Evolutionary conservation across 805 yeast species (phyloP), one percentile per base, ranked within the genome.

Genomic region (Suhomyces kilbournensis): DNA sequence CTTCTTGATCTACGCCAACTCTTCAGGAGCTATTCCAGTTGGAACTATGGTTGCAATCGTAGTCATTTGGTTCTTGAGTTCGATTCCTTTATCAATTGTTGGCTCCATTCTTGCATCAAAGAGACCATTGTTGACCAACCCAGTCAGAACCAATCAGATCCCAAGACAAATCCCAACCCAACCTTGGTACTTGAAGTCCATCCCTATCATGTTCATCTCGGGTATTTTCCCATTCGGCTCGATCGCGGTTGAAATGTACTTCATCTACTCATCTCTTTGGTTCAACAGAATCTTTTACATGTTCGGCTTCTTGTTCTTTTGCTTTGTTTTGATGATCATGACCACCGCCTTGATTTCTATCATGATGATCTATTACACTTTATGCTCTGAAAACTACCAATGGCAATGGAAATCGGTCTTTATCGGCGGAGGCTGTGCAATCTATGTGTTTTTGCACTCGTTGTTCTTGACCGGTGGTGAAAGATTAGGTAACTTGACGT

Each of bases 321-420:
- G 97, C 62, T 85, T 89, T 66, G 57, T 86, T n/a, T 77, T 92
- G 65, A 87, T 90, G 90, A 75, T 89, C 10, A 62, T 87, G 60
- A 91, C 97, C 4, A 86, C 96, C 12, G 78, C 87, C 12, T 77
- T 92, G 54, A 90, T 91, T 28, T 86, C 97, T 0, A 75, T 91
- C 20, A 76, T 93, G 63, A 80, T 90, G 69, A 82, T 87, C 25
- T 94, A 94, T 70, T 87, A 89, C 75, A 81, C 90, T 3, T 78
- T 94, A 58, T 90, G 96, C 66, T 76, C 90, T 48, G 99, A 94
- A 67, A 90, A 94, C 69, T 92, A 96, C 77, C 84, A 85, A 69
- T 94, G 99, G 99, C 97, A 93, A 66, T 94, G 99, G 99, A 84
- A 92, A 69, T 83, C 96, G 3, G 72, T 89, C 60, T 82, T 87